Evolutionary conservation across 2,329 filamentous ascomycete genomes (phyloP).

Genomic region (Fusarium aywerte): DNA sequence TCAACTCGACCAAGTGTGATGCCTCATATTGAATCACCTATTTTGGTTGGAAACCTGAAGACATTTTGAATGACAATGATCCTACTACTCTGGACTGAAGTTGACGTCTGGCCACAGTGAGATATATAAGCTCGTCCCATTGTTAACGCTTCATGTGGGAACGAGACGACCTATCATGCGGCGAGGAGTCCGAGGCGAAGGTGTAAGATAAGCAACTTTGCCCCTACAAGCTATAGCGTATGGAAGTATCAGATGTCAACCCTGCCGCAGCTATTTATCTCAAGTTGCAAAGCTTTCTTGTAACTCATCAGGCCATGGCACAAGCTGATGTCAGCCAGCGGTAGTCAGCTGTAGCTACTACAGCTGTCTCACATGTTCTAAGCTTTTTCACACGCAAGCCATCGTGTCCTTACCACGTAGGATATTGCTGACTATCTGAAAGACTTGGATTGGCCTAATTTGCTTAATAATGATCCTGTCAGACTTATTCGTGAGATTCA

Average conservation of each 20-base stretch:
- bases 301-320: no score
- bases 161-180: not conserved
- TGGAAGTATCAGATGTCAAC: not conserved
- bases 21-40: not conserved
- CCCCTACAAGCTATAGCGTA: not conserved
- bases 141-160: not conserved
- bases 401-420: no score
- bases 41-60: not conserved
- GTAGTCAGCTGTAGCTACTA: not conserved
- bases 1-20: not conserved
- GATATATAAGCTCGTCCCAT: not conserved
- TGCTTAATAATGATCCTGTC: no score
- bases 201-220: not conserved
- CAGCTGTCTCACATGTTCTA: not conserved
- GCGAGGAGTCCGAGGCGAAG: not conserved
- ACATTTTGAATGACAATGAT: not conserved
- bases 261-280: not conserved
- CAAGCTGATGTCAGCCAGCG: not conserved
- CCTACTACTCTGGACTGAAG: no score
- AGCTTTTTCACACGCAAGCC: no score
- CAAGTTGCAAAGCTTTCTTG: not conserved
- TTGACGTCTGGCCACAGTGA: no score
- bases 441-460: no score
- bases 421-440: no score
- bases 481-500: no score